Conservation (phyloP, 2,329 filamentous ascomycete genomes). For the Trichoderma semiorbis region DNA sequence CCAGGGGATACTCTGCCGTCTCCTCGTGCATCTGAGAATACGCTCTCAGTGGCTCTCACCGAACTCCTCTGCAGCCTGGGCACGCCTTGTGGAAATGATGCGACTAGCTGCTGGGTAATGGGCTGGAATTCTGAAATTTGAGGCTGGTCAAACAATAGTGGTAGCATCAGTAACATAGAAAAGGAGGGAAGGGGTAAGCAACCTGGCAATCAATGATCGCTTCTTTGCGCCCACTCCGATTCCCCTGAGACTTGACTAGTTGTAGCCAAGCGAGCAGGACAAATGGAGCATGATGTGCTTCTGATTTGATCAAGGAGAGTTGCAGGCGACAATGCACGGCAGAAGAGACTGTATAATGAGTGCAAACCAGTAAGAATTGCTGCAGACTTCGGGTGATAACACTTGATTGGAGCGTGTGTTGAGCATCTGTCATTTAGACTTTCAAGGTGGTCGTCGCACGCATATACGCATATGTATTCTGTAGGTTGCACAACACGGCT, state of each 20-base stretch:
- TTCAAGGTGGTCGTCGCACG: conserved; percentile 25
- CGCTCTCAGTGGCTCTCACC: background rate
- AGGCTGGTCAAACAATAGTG: background rate
- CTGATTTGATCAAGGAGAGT: background rate
- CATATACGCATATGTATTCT: conserved; percentile 25
- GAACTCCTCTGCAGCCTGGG: background rate
- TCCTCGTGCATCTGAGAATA: background rate
- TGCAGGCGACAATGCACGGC: background rate
- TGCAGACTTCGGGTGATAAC: background rate
- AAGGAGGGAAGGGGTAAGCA: background rate
- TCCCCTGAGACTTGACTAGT: background rate
- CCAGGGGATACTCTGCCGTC: background rate
- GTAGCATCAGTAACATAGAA: background rate
- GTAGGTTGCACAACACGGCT: conserved; percentile 17
- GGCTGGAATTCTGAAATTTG: background rate
- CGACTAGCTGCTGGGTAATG: background rate
- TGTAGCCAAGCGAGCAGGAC: background rate
- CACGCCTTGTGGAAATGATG: background rate
- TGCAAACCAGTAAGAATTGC: background rate
- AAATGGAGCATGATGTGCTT: background rate
- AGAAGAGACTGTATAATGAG: background rate
- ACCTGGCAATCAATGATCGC: background rate
- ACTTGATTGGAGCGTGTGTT: background rate
- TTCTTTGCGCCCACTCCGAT: background rate
- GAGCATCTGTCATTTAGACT: background rate